Base-by-base conservation (phyloP, 768 basidiomycete species). In the Lepiota venenata region DNA sequence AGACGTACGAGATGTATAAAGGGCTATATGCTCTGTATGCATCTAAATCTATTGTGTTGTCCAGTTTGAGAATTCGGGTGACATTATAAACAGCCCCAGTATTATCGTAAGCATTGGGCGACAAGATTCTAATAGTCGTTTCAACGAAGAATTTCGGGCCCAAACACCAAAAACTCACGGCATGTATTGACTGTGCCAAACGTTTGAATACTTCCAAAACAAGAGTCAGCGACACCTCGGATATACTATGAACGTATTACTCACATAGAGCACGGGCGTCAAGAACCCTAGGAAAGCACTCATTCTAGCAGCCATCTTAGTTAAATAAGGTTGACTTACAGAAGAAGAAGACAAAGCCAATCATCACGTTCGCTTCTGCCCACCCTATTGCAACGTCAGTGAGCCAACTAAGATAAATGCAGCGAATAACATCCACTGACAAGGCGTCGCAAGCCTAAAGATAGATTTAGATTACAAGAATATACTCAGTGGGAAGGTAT, bases 321-420 rank as follows among this genome's bases (percentile, higher is more conserved):
- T 21, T 20, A 47, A 18, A 36, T 25, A 35, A 32, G 14, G 25
- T 29, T 20, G 8, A 64, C 73, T 64, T 52, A 81, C 84, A 91
- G 64, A 83, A 85, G 64, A 90, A 81, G 59, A 85, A 66, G 41
- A 84, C 67, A 60, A 89, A 83, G 9, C 84, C 81, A 35, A 72
- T 68, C 51, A 80, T 73, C 25, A 89, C 73, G 64, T 89, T 89
- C 4, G 83, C 87, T 63, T 86, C 81, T 2, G 86, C 85, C 87
- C 87, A 89, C 86, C 87, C 88, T 64, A 64, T 36, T 22, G 54
- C 42, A 47, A 29, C 52, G 25, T 25, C 5, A 38, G 49, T 60
- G 18, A 66, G 58, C 50, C 59, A 57, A 59, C 57, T 20, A 21
- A 45, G 27, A 46, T 16, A 22, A 18, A 42, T 3, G 35, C 6